These are phyloP conservation scores for Coemansia sp. DNA, from an alignment of 192 early-diverging fungal species.

Conservation along the genomic window DNA sequence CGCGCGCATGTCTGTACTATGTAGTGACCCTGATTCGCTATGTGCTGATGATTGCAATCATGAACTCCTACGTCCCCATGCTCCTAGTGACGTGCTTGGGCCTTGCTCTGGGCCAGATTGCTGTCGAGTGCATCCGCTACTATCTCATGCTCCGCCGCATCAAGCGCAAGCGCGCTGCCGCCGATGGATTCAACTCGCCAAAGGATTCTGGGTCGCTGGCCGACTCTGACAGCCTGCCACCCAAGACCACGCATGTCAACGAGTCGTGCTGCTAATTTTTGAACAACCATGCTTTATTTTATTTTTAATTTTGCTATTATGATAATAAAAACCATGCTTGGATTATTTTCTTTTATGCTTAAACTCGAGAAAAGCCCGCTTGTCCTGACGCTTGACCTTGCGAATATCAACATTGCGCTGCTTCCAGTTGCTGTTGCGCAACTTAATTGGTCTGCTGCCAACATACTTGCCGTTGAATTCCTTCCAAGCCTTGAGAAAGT, in stretches of 20 bases:
- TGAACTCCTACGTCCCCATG: slow-evolving; percentile 38
- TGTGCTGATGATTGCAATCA: slow-evolving; percentile 53
- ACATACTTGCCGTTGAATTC: slow-evolving; percentile 99
- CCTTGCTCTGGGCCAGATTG: slow-evolving; percentile 47
- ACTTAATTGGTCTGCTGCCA: slow-evolving; percentile 90
- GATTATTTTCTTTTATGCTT: slow-evolving; percentile 27
- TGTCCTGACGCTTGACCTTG: slow-evolving; percentile 50
- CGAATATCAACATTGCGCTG: slow-evolving; percentile 82
- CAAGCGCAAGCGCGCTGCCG: slow-evolving; percentile 5
- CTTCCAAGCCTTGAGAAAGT: slow-evolving; percentile 89
- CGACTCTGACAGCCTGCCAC: slow-evolving; percentile 11
- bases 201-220: slow-evolving; percentile 18
- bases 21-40: slow-evolving; percentile 50
- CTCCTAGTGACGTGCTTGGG: slow-evolving; percentile 42
- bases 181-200: slow-evolving; percentile 8
- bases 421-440: slow-evolving; percentile 91
- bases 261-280: slow-evolving; percentile 43
- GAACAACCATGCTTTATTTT: not conserved
- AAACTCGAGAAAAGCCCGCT: slow-evolving; percentile 39
- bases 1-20: slow-evolving; percentile 51
- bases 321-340: not conserved
- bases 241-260: slow-evolving; percentile 30
- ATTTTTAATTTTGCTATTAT: not conserved
- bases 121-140: slow-evolving; percentile 45
- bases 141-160: slow-evolving; percentile 26